Percentiles rank a stretch among this genome's conserved stretches.
phyloP scores from a whole-genome alignment of 78 protist species.

The Anaeramoeba flamelloides region DNA sequence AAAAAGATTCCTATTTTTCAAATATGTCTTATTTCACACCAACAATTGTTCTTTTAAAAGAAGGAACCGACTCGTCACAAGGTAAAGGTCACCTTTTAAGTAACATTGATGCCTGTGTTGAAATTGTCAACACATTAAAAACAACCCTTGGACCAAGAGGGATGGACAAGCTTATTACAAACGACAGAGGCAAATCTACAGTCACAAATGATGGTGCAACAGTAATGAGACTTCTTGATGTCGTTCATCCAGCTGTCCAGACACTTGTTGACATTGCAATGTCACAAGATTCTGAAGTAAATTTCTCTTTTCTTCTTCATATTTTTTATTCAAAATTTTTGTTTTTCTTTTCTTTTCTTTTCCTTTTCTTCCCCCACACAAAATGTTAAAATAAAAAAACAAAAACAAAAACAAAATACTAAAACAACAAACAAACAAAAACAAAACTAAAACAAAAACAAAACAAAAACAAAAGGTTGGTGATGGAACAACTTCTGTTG shows the following conservation, averaged over 20 bases:
- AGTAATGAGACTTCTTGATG: constrained; percentile 85
- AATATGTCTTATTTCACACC: no score
- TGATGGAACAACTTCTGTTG: constrained; percentile 99
- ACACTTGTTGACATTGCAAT: constrained; percentile 93
- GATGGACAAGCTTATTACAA: constrained; percentile 75
- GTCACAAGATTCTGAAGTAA: constrained; percentile 91
- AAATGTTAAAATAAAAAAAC: no score
- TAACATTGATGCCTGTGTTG: constrained; percentile 89
- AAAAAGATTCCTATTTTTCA: no score
- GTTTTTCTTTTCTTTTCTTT: no score
- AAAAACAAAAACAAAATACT: no score
- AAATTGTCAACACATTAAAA: constrained; percentile 40
- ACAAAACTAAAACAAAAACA: no score
- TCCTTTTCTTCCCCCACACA: no score
- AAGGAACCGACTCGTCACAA: constrained; percentile 96
- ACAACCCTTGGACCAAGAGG: constrained; percentile 84
- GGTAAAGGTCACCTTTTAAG: constrained; percentile 86
- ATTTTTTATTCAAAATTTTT: not conserved
- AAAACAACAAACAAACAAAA: no score
- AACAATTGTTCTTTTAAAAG: constrained; percentile 77
- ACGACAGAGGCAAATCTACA: constrained; percentile 40
- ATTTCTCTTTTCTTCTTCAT: not conserved
- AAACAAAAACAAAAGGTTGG: constrained; percentile 67
- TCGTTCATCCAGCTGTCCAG: constrained; percentile 97
- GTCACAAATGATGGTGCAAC: constrained; percentile 99